A percentile compares a stretch with the other conserved stretches of the same genome.
These are phyloP conservation scores for Acephala macrosclerotiorum DNA, from an alignment of 2,329 filamentous ascomycete species.

Conservation along the genomic window DNA sequence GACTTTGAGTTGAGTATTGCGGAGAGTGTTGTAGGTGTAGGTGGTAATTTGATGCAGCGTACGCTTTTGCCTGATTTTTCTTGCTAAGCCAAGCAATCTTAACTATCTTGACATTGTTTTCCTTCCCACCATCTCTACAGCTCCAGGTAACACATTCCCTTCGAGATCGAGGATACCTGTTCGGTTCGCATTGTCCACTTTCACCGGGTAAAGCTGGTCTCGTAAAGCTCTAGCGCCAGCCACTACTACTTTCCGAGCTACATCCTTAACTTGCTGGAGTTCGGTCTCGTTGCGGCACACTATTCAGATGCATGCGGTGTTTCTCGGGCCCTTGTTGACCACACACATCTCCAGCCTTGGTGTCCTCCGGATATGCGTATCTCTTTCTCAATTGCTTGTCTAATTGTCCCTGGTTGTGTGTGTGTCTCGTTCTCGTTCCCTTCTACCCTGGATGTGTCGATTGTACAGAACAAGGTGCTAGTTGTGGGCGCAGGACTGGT, in stretches of 20 bases:
- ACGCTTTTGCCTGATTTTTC: constrained; percentile 7
- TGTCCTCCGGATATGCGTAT: constrained; percentile 2
- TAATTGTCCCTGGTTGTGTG: constrained; percentile 12
- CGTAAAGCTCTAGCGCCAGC: constrained; percentile 32
- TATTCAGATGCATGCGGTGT: constrained; percentile 24
- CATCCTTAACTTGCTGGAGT: constrained; percentile 32
- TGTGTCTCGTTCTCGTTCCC: background rate
- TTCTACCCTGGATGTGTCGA: too few species aligned
- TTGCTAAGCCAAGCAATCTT: constrained; percentile 16
- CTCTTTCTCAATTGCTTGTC: constrained; percentile 5
- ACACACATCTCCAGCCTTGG: too few species aligned
- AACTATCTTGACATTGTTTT: constrained; percentile 15
- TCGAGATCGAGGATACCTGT: constrained; percentile 14
- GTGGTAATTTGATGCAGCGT: too few species aligned
- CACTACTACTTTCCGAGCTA: constrained; percentile 26
- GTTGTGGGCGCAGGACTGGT: too few species aligned
- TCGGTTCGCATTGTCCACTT: constrained; percentile 11
- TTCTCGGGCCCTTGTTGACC: too few species aligned
- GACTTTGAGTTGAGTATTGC: too few species aligned
- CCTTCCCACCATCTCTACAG: constrained; percentile 11
- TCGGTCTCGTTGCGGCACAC: constrained; percentile 33
- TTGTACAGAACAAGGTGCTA: too few species aligned
- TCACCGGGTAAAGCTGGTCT: constrained; percentile 36
- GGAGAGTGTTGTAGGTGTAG: too few species aligned
- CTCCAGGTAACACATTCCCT: constrained; percentile 7